Evolutionary conservation across 192 early-diverging fungal species (phyloP).

Genomic region (Spizellomyces punctatus): DNA sequence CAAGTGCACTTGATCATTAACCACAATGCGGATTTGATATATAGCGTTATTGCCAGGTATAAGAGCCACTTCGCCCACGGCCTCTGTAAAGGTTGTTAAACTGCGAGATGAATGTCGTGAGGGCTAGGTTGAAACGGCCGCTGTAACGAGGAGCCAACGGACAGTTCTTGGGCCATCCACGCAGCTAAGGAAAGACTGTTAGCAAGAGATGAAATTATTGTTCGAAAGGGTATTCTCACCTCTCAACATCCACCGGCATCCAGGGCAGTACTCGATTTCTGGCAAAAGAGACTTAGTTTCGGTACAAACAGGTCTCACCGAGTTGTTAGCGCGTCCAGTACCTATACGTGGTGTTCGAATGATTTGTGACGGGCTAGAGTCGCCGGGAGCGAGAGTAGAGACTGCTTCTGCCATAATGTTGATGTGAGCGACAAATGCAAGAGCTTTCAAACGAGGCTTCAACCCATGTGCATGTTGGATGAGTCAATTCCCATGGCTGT

Average conservation of each 20-base stretch:
- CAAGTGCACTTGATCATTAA: not conserved
- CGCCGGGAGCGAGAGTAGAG: too few relatives aligned
- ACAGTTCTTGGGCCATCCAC: conserved; percentile 17
- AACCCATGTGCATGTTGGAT: too few relatives aligned
- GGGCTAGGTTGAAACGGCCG: not conserved
- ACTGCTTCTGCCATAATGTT: too few relatives aligned
- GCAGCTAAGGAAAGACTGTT: not conserved
- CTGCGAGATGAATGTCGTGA: not conserved
- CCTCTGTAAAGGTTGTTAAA: not conserved
- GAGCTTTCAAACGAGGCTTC: too few relatives aligned
- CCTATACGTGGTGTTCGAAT: too few relatives aligned
- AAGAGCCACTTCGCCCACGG: conserved; percentile 11
- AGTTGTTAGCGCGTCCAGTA: too few relatives aligned
- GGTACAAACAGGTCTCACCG: too few relatives aligned
- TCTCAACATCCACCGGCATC: conserved; percentile 20
- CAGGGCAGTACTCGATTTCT: conserved; percentile 16
- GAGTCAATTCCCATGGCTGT: too few relatives aligned
- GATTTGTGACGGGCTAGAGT: too few relatives aligned
- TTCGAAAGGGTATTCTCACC: not conserved
- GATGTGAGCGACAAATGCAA: too few relatives aligned
- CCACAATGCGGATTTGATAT: not conserved
- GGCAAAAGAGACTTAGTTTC: not conserved
- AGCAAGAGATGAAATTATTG: too few relatives aligned
- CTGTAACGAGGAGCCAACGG: too few relatives aligned
- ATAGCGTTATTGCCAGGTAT: not conserved